These are phyloP conservation scores for Sinapis alba DNA, from an alignment of 441 rosid genomes.

Conservation along the genomic window DNA sequence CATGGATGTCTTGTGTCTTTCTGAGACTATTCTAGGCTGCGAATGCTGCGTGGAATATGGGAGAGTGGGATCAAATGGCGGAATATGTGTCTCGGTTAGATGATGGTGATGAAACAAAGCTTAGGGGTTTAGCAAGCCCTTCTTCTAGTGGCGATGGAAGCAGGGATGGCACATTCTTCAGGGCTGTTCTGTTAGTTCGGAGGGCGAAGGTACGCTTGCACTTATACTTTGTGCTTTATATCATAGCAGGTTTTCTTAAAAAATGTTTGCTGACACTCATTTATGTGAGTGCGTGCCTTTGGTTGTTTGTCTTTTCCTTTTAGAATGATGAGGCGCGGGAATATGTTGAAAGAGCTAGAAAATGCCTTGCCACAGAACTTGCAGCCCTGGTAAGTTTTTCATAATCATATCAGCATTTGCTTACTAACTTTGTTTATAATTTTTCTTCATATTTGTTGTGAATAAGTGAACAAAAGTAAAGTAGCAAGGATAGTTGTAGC, in stretches of 20 bases:
- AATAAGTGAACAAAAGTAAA: slow-evolving; percentile 9
- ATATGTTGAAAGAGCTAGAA: slow-evolving; percentile 96
- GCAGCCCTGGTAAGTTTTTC: slow-evolving; percentile 90
- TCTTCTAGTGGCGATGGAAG: slow-evolving; percentile 95
- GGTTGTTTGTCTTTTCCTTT: slow-evolving; percentile 7
- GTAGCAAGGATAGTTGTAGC: slow-evolving; percentile 5
- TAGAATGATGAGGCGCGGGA: slow-evolving; percentile 97
- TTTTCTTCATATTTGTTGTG: slow-evolving; percentile 10
- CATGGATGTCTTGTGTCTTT: slow-evolving; percentile 36
- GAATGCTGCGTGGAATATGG: slow-evolving; percentile 99
- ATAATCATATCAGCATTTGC: slow-evolving; percentile 22
- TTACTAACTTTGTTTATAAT: slow-evolving; percentile 3
- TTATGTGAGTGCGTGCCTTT: not conserved
- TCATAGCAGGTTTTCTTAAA: slow-evolving; percentile 7
- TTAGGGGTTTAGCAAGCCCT: slow-evolving; percentile 87
- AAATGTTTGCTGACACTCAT: slow-evolving; percentile 9
- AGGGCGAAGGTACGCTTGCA: slow-evolving; percentile 69
- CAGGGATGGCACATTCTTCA: slow-evolving; percentile 96
- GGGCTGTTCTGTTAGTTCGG: slow-evolving; percentile 94
- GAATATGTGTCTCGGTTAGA: slow-evolving; percentile 97
- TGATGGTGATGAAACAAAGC: slow-evolving; percentile 99
- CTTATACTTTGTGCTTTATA: slow-evolving; percentile 1
- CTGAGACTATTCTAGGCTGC: slow-evolving; percentile 74
- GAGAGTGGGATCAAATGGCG: slow-evolving; percentile 99
- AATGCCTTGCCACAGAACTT: slow-evolving; percentile 99